Evolutionary conservation across 2,329 filamentous ascomycete species (phyloP).

Genomic region (Ambrosiella beaveri): DNA sequence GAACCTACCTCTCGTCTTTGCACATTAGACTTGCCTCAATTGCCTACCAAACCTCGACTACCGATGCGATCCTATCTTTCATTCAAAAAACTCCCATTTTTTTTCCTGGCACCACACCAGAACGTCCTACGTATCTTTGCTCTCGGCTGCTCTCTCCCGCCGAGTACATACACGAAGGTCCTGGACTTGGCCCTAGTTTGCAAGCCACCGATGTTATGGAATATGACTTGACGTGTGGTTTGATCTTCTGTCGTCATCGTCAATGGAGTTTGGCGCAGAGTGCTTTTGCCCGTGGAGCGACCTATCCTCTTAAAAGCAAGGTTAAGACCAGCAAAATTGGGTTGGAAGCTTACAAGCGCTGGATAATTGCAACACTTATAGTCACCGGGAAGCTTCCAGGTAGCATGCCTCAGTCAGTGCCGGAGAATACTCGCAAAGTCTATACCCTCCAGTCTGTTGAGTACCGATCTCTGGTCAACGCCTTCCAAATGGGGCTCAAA

Average conservation of each 20-base stretch:
- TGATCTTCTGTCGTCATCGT: conserved; percentile 43
- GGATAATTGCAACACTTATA: conserved; percentile 62
- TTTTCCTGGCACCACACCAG: conserved; percentile 33
- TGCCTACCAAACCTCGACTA: conserved; percentile 37
- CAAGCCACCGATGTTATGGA: conserved; percentile 39
- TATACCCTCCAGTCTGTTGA: conserved; percentile 39
- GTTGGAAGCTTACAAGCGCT: conserved; percentile 84
- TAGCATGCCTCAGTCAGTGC: neutral
- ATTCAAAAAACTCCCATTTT: conserved; percentile 50
- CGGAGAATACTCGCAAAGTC: conserved; percentile 3
- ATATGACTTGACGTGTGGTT: conserved; percentile 48
- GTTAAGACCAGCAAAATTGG: conserved; percentile 53
- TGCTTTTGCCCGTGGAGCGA: conserved; percentile 47
- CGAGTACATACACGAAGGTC: conserved; percentile 41
- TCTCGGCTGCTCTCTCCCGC: conserved; percentile 28
- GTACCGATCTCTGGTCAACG: conserved; percentile 52
- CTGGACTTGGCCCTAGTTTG: conserved; percentile 39
- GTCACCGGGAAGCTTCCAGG: conserved; percentile 36
- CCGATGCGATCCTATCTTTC: conserved; percentile 39
- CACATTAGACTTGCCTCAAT: conserved; percentile 42
- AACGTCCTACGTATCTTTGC: conserved; percentile 25
- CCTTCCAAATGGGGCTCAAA: conserved; percentile 37
- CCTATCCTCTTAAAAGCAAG: conserved; percentile 45
- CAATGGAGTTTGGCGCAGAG: conserved; percentile 45
- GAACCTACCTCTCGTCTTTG: conserved; percentile 45